Evolutionary conservation across 495 filamentous ascomycete species (phyloP).

Genomic region (Xylaria longipes): DNA sequence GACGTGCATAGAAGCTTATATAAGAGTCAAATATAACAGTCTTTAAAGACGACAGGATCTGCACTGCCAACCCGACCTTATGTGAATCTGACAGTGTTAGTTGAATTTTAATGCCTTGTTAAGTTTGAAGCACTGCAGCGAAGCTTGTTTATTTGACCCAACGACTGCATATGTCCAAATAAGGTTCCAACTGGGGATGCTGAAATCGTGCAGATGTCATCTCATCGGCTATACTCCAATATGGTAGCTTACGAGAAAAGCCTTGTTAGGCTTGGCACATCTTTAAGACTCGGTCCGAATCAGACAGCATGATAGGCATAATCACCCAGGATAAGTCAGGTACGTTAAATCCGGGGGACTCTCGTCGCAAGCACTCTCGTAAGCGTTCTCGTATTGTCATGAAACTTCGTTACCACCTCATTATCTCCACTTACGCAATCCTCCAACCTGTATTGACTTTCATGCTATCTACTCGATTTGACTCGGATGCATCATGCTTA

Average conservation of each 20-base stretch:
- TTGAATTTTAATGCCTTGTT: background rate
- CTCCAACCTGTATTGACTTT: background rate
- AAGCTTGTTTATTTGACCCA: background rate
- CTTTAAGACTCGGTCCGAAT: constrained; percentile 21
- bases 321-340: background rate
- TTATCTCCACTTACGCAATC: constrained; percentile 6
- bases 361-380: constrained; percentile 3
- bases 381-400: constrained; percentile 23
- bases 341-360: background rate
- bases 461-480: background rate
- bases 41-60: background rate
- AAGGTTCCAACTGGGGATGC: background rate
- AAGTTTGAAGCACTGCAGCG: background rate
- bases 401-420: constrained; percentile 12
- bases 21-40: background rate
- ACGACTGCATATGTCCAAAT: constrained; percentile 6
- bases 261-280: background rate
- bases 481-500: constrained; percentile 4
- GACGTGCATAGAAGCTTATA: background rate
- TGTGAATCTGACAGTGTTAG: background rate
- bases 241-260: constrained; percentile 15
- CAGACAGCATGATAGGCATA: constrained; percentile 6
- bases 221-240: background rate
- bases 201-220: constrained; percentile 11
- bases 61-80: background rate